Evolutionary conservation across 2,329 filamentous ascomycete genomes (phyloP), one percentile per base, ranked within the genome.

Genomic region (Penicillium psychrosexuale): DNA sequence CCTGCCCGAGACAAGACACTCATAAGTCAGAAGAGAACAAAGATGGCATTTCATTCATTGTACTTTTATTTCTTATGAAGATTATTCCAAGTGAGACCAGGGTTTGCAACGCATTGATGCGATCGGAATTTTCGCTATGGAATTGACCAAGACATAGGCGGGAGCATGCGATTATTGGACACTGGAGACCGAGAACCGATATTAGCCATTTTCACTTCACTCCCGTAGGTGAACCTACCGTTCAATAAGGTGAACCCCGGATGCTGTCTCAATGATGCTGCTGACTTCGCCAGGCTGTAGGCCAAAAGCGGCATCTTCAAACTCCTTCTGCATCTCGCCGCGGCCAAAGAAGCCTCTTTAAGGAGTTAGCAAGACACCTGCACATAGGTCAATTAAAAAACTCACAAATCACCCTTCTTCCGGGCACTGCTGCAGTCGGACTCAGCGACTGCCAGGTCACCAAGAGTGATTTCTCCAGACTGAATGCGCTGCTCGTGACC

Each of bases 271-370:
- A 12, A 97, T 88, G 36, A 97, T 81, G 44, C 83, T 81, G 75
- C 92, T 97, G 69, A 97, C 85, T 75, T 97, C 84, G 33, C 91
- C 92, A 2, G 88, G 87, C 74, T 92, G 83, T 52, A 99, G 80
- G n/a, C 83, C 87, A 77, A 99, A 99, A 1, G 94, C 89, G 5
- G 92, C 92, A 53, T 97, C 91, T 77, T 99, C 94, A 69, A 99
- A 99, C 76, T 97, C 93, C 79, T 92, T 93, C 74, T 99, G 94
- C 94, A 99, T 99, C 69, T 97, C 93, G 28, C 91, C 91, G 67
- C 83, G 86, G 53, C 91, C 92, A 74, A 99, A 99, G 75, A 92
- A 96, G 19, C 94, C 94, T 60, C 84, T 87, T 38, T 17, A 47
- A 51, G 33, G 3, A 31, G 13, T 34, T 19, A 36, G 47, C 60